These are phyloP conservation scores for Suillus brevipes DNA, from an alignment of 768 basidiomycete genomes.

Conservation along the genomic window DNA sequence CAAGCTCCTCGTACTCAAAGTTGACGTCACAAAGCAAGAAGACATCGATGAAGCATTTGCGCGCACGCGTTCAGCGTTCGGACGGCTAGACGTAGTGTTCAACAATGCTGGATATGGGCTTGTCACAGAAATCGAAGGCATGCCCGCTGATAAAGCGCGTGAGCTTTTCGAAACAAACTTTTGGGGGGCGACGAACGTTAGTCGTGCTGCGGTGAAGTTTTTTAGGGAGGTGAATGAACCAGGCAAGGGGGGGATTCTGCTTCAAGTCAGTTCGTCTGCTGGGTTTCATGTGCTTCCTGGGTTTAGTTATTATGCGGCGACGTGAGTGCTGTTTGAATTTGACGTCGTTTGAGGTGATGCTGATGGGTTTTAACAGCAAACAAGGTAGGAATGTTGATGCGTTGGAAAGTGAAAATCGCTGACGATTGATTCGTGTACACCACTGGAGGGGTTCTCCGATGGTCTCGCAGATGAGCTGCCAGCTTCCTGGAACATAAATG, in stretches of 20 bases:
- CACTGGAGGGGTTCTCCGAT: neutral
- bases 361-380: neutral
- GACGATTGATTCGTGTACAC: neutral
- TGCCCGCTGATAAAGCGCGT: neutral
- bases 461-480: neutral
- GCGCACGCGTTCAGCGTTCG: neutral
- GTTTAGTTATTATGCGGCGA: neutral
- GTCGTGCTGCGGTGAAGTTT: neutral
- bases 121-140: neutral
- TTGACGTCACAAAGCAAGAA: neutral
- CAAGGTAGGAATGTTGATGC: neutral
- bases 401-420: neutral
- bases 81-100: neutral
- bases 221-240: neutral
- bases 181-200: neutral
- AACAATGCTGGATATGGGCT: neutral
- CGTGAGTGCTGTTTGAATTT: neutral
- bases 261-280: neutral
- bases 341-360: neutral
- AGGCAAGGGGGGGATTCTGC: neutral
- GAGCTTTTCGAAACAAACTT: neutral
- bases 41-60: neutral
- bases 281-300: neutral
- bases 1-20: neutral
- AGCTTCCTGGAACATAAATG: neutral